Evolutionary conservation across 257 asterid genomes (phyloP), one percentile per base, ranked within the genome.

Genomic region (Plantago elongata): DNA sequence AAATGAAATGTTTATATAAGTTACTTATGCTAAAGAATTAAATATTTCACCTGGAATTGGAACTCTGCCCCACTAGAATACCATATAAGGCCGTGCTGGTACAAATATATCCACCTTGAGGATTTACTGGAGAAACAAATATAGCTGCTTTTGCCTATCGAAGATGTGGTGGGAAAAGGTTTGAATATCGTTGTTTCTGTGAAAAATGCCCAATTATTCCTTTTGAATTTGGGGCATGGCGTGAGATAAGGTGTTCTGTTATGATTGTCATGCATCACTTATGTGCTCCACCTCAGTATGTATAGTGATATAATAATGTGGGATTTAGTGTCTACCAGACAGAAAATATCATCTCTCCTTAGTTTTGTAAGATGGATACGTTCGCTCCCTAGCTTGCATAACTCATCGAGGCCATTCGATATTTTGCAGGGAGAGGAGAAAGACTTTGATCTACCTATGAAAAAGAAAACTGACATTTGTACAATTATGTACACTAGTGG

Each of bases 401-500:
- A 40, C 7, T 10, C 13, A 45, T 22, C 44, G 18, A 16, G 3
- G 18, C 62, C 56, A 14, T 44, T 34, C 27, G 69, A 29, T 30
- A 45, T 54, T 51, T 46, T 66, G 76, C 79, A 81, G 88, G 88
- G 88, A 69, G 64, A 77, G 11, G 72, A 64, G 34, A 72, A 70
- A 40, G 72, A 64, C 73, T 82, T 65, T 54, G 83, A 79, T 59
- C 81, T 78, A 76, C 88, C 88, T 7, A 63, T 61, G 69, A 81
- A 81, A 51, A 70, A 63, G 72, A 78, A 78, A 45, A 73, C 69
- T 57, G 84, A 78, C 61, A 78, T 81, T 40, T 81, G 88, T 67
- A 81, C 88, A 29, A 81, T 81, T 38, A 81, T 81, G 88, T 81
- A 81, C 52, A 81, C 88, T 13, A 81, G 88, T 67, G 88, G 88